Base-by-base conservation (phyloP, 805 yeast species). In the Candida stauntonica region DNA sequence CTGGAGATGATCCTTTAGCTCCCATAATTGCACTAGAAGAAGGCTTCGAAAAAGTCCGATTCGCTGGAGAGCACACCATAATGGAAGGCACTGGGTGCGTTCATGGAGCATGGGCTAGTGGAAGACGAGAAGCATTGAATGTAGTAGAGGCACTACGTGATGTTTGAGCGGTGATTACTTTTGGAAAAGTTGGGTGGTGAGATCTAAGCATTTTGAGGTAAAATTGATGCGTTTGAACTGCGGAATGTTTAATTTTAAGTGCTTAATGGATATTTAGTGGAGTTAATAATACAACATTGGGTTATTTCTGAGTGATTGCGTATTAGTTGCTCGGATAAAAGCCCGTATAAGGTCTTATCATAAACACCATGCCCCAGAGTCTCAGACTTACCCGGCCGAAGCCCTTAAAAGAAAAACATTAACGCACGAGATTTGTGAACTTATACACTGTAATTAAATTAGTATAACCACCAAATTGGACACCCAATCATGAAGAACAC, bases 31-130 rank as follows among this genome's bases (percentile, higher is more conserved):
- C 81, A n/a, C 67, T 85, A 41, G 67, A 73, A 15, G 73, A 73
- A 17, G 85, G 87, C 0, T 63, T 72, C 16, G 77, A 70, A 11
- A 66, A 68, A 7, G 62, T 88, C 3, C 66, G 95, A 30, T 88
- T 88, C 66, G 96, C 96, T 0, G 96, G 96, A 7, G 96, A 88
- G 55, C 96, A 88, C 57, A 83, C 96, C 0, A 76, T 79, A 17
- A 62, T 76, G 48, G 95, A 86, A 48, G 96, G 95, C 7, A 83
- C 87, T 13, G 96, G 96, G 0, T 88, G 95, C 50, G 93, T 83
- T 5, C 94, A 88, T 56, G 96, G 95, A 0, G 96, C 96, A 0
- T 86, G 86, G 77, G 65, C 67, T 44, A 81, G 91, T 52, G 96
- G 91, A 1, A 54, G 51, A 34, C 64, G 91, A 45, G 80, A 75